Base-by-base conservation (phyloP, 208 protist species). In the Leishmania mexicana region DNA sequence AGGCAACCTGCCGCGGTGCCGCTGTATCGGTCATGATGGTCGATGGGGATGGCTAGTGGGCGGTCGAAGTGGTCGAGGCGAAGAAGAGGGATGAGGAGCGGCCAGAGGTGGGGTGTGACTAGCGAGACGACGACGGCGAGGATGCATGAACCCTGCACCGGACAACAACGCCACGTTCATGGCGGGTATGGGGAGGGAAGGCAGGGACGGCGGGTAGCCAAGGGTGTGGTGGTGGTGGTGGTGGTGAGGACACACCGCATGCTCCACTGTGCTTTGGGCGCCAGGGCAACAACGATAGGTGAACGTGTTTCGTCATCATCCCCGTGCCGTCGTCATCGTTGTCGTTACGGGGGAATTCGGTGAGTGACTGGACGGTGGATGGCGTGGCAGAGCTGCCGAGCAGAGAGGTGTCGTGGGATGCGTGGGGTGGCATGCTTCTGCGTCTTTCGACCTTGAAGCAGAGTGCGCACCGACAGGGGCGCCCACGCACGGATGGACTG, bases 1-100 rank as follows among this genome's bases (percentile, higher is more conserved):
- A 97, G 42, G 38, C 45, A 38, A 73, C 81, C 38, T n/a, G 47
- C 40, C 19, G 35, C 67, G 67, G 54, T n/a, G 62, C 31, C 31
- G 47, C 65, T 35, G 35, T 11, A 11, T 47, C 51, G 28, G 68
- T 45, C 70, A 76, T 81, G 67, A 53, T 47, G n/a, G 47, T 42
- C 31, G 40, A 54, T n/a, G 28, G 45, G 70, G 28, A 51, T 74
- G 70, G 3, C 42, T 35, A 21, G 70, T 54, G 19, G 53, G 38
- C 74, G 31, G 31, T 35, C 24, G 74, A 42, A 64, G n/a, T 40
- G 1, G 10, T 15, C 4, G 62, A 68, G 10, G 31, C 10, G 62
- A 8, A 13, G 31, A 68, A 19, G 13, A 68, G 31, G 62, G 31
- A 40, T 24, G 31, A 4, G n/a, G 60, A 67, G 65, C 0, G 15